Evolutionary conservation across 352 stramenopile species (phyloP), one percentile per base, ranked within the genome.

Genomic region (Plasmopara viticola): DNA sequence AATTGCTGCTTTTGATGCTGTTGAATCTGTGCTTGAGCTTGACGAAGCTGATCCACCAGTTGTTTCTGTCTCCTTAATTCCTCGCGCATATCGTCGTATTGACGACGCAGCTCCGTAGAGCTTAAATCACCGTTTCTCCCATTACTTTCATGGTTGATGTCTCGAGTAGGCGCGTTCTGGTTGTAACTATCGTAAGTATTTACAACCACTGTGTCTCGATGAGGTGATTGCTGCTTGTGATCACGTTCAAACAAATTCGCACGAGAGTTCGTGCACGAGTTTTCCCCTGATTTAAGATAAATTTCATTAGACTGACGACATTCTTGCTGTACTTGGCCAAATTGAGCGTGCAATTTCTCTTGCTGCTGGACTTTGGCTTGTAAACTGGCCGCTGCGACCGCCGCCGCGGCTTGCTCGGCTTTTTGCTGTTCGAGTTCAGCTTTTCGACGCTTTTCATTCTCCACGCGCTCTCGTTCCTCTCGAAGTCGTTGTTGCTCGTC

Each of bases 31-130:
- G 30, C 57, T 39, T 84, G 68, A 5, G 70, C 61, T 49, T 72
- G 60, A 0, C 50, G 61, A 25, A 86, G 68, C 35, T 84, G 68
- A 15, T 86, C 63, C 4, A 86, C 72, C 12, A 86, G 50, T 34
- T 82, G 66, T 4, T 74, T 68, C 34, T 86, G 75, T 12, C 50
- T 53, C 12, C 53, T 50, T 4, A 86, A 62, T 45, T 86, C 75
- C 30, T 73, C 57, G 4, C 62, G 63, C 51, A 86, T 76, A 43
- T 80, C 65, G 35, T 83, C 60, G 43, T 86, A 86, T 55, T 84
- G 70, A 0, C 62, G 68, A 20, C 72, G 53, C 18, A 86, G 54
- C 28, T 68, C 56, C 0, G 9, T 44, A 4, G 45, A 38, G 48
- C 64, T 50, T 9, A 56, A 4, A 5, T 14, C 41, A 9, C 12